Evolutionary conservation across 495 filamentous ascomycete genomes (phyloP).

Genomic region (Paragyromitra xinjiangensis): DNA sequence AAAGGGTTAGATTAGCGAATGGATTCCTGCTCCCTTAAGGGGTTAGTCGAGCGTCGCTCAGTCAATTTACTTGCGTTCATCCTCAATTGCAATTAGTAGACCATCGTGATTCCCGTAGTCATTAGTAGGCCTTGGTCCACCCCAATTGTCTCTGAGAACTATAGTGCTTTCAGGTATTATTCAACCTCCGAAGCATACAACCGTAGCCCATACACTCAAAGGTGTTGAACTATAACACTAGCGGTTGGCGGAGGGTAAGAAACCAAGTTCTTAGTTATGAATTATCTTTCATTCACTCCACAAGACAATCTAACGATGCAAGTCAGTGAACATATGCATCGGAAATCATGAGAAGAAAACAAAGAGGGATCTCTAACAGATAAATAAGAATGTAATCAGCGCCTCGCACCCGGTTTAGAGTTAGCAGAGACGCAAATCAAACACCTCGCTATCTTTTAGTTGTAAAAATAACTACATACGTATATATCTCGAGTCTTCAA

Average conservation of each 20-base stretch:
- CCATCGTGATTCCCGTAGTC: background rate
- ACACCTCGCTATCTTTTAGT: too few species aligned
- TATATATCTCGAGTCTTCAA: too few species aligned
- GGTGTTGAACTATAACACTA: background rate
- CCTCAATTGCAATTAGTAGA: background rate
- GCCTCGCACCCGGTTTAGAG: too few species aligned
- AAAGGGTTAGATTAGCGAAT: slow-evolving; percentile 13
- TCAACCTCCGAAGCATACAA: background rate
- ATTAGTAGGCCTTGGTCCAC: background rate
- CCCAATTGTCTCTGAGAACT: too few species aligned
- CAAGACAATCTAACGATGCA: background rate
- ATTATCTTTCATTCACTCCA: background rate
- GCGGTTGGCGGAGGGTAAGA: background rate
- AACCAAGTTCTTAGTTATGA: background rate
- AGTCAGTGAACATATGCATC: background rate
- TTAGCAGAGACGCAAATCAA: too few species aligned
- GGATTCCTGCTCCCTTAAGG: slow-evolving; percentile 12
- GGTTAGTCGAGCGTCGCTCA: slow-evolving; percentile 30
- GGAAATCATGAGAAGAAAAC: background rate
- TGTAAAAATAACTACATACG: too few species aligned
- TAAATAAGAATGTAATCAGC: too few species aligned
- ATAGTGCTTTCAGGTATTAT: too few species aligned
- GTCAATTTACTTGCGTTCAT: slow-evolving; percentile 1
- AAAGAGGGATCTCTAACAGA: too few species aligned
- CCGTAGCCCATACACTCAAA: background rate